Base-by-base conservation (phyloP, 805 yeast species). In the Candida maltosa region DNA sequence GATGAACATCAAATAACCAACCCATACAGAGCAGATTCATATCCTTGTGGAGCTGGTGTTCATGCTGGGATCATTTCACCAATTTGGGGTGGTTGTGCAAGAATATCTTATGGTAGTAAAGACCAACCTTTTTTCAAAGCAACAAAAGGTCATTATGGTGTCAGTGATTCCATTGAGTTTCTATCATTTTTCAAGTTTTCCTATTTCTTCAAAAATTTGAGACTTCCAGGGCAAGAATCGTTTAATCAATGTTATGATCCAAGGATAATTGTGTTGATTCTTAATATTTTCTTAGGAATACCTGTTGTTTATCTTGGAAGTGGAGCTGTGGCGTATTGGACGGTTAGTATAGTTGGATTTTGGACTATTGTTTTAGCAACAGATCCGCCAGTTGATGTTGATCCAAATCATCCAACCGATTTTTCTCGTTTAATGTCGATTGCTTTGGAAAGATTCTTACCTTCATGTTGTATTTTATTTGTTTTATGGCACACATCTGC, bases 1-100 rank as follows among this genome's bases (percentile, higher is more conserved):
- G 48, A 35, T 9, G 39, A 40, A 16, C 34, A 49, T 1, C 45
- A 44, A n/a, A 40, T 80, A 7, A 63, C 86, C 0, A 47, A 60
- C 17, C 88, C 89, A 0, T 89, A 87, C 51, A 68, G 97, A 44
- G 89, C 87, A 0, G 97, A 89, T 59, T 86, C 96, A 1, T 88
- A 69, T 48, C 81, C 91, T 0, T 89, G 97, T 55, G 91, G 88
- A 0, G 83, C 96, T 2, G 97, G 93, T 0, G 76, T 85, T 4
- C 96, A 89, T 57, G 79, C 89, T 2, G 96, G 96, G 1, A 56
- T 80, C 0, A 62, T 88, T 1, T 81, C 93, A 0, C 81, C 91
- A 10, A 50, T 69, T 18, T 64, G 62, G 39, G 97, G 97, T 2
- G 96, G 95, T 0, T 83, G 91, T 53, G 88, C 85, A 1, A 65